A percentile compares a stretch with the other conserved stretches of the same genome.
Evolutionary conservation across 495 filamentous ascomycete genomes (phyloP).

Genomic region (Penicillium angulare): DNA sequence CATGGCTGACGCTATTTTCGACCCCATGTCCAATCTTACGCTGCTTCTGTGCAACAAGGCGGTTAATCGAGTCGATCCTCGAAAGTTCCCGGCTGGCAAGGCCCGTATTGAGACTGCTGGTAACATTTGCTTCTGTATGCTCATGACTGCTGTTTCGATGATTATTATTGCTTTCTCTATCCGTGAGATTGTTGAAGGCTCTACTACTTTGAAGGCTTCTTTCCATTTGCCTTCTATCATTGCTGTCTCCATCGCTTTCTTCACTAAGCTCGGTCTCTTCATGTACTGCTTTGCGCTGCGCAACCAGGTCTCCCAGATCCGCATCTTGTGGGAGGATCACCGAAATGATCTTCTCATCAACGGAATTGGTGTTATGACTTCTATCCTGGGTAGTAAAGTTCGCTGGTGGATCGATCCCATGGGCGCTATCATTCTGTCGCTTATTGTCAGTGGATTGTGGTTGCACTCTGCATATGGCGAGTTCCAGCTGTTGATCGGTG

Average conservation of each 20-base stretch:
- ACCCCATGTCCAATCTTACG: conserved; percentile 87
- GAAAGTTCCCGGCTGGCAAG: conserved; percentile 89
- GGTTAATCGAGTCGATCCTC: conserved; percentile 82
- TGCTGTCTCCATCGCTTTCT: conserved; percentile 81
- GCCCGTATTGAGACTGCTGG: conserved; percentile 93
- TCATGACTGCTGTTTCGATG: conserved; percentile 89
- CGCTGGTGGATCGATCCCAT: conserved; percentile 95
- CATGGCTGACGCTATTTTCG: conserved; percentile 96
- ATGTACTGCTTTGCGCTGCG: conserved; percentile 89
- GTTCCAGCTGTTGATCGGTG: conserved; percentile 87
- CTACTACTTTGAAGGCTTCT: conserved; percentile 39
- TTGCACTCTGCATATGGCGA: conserved; percentile 80
- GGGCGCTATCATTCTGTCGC: conserved; percentile 81
- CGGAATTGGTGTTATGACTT: conserved; percentile 87
- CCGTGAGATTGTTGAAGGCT: conserved; percentile 58
- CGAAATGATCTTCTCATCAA: conserved; percentile 88
- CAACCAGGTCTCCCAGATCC: conserved; percentile 84
- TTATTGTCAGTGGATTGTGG: conserved; percentile 77
- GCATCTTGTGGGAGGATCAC: conserved; percentile 91
- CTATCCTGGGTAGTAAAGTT: conserved; percentile 80
- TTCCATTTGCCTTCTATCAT: conserved; percentile 88
- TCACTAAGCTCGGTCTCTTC: conserved; percentile 80
- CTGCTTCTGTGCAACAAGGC: conserved; percentile 87
- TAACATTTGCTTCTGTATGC: conserved; percentile 95
- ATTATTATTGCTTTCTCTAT: conserved; percentile 87